Base-by-base conservation (phyloP, 306 rosid species). In the Begonia loranthoides region DNA sequence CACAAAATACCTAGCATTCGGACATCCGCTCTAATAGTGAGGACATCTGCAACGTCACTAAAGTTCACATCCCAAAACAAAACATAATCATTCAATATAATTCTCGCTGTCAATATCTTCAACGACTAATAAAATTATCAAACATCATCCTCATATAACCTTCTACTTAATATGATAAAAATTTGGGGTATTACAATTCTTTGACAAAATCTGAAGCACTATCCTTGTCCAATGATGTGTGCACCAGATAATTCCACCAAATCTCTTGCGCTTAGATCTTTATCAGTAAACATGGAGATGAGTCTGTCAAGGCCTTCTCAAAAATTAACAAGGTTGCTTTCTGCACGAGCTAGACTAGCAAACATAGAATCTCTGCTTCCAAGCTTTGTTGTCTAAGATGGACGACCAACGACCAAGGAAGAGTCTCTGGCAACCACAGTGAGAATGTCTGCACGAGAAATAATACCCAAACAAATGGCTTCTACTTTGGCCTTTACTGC, bases 401-500 rank as follows among this genome's bases (percentile, higher is more conserved):
- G 77, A 53, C 69, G 64, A 54, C 79, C 68, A 13, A 62, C 68
- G 1, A 70, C 71, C 14, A 75, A 73, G 0, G 92, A 70, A 9
- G 92, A 78, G 49, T 82, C 92, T 12, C 83, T 63, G 24, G 89
- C 81, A 2, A 77, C 79, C 1, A 81, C 71, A 1, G 89, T 79
- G 0, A 80, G 55, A 7, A 80, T 73, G 33, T 61, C 76, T 9
- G 65, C 69, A n/a, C 73, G 67, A 44, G 73, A 72, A 4, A 72
- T 73, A 17, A 63, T 70, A 41, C 76, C 70, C 22, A 4, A 4
- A 19, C 22, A 19, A 4, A 19, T 19, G 22, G 22, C 22, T 19
- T 19, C 22, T 2, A 82, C 80, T 12, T 51, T 52, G 13, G 80
- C 19, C 51, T 78, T 82, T 2, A 78, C 82, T 51, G 60, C 55